Evolutionary conservation across 495 filamentous ascomycete genomes (phyloP), one percentile per base, ranked within the genome.

Genomic region (Aspergillus sclerotioniger): DNA sequence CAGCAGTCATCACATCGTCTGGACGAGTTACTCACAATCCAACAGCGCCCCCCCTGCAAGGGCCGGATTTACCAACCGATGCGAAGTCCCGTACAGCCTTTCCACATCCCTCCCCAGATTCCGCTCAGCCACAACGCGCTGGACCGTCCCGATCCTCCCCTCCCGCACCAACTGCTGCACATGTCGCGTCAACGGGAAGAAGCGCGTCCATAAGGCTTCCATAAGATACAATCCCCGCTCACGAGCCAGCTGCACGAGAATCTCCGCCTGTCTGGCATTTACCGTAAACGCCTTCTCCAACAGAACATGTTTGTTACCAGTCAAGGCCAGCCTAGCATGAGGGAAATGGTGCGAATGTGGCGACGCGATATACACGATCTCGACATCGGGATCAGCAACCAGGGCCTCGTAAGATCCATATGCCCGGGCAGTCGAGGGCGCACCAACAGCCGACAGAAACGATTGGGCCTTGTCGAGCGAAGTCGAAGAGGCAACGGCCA

Each of bases 141-240:
- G 81, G 3, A 92, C 83, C 4, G 77, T 76, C 9, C 90, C 89
- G 50, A 93, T 82, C 39, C 67, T 74, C 4, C 85, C 84, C 0
- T 76, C 71, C 29, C 71, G 68, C 33, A 90, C 80, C 62, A 87
- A 59, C 47, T 87, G 76, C 39, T 87, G 67, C 28, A 92, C 71
- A 68, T 89, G 81, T 64, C 84, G 81, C 61, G 78, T 83, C 0
- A 89, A 67, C 0, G 90, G 90, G 71, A 91, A 90, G 70, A 86
- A 90, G 20, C 90, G 71, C 32, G 89, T 92, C 90, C 90, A 93
- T 16, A 93, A 83, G 3, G 89, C 90, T 73, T 95, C 90, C 87
- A 91, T 90, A 32, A 95, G 68, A 71, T 92, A 91, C n/a, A 92
- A 59, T 3, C 80, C 77, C 77, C 90, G 90, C 54, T 79, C 76